Conservation (phyloP, 1,284 basidiomycete species). For the Heterobasidion occidentale region DNA sequence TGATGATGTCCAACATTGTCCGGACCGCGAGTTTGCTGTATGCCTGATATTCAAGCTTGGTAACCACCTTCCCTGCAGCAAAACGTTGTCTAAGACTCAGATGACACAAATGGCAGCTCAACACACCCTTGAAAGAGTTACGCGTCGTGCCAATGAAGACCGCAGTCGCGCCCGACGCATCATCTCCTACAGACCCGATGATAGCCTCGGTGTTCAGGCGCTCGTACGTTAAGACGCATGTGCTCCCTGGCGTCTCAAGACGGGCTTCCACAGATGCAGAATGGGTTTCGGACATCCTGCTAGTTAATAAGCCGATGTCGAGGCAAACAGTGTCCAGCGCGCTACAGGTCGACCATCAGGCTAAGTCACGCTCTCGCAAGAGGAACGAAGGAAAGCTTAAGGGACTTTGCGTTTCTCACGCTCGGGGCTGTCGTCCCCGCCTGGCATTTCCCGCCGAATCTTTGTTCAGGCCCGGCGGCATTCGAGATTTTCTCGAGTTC, state of each 20-base stretch:
- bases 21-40: constrained; percentile 80
- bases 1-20: constrained; percentile 61
- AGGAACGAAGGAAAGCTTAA: too few relatives aligned
- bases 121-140: constrained; percentile 49
- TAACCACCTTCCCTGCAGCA: constrained; percentile 60
- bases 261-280: constrained; percentile 39
- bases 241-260: constrained; percentile 37
- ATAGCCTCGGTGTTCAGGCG: constrained; percentile 50
- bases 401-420: neutral
- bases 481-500: too few relatives aligned
- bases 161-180: constrained; percentile 63
- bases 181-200: constrained; percentile 50
- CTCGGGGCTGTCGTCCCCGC: neutral
- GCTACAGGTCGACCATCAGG: neutral
- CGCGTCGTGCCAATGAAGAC: constrained; percentile 71
- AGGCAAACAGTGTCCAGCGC: too few relatives aligned
- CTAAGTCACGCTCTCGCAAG: neutral
- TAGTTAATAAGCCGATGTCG: too few relatives aligned
- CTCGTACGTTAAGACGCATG: constrained; percentile 53
- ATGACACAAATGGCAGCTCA: neutral
- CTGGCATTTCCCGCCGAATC: too few relatives aligned
- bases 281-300: constrained; percentile 8
- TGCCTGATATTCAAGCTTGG: constrained; percentile 73
- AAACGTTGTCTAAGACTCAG: neutral
- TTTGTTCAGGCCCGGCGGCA: too few relatives aligned